Conservation (phyloP, 768 basidiomycete genomes). For the Nidularia pulvinata region DNA sequence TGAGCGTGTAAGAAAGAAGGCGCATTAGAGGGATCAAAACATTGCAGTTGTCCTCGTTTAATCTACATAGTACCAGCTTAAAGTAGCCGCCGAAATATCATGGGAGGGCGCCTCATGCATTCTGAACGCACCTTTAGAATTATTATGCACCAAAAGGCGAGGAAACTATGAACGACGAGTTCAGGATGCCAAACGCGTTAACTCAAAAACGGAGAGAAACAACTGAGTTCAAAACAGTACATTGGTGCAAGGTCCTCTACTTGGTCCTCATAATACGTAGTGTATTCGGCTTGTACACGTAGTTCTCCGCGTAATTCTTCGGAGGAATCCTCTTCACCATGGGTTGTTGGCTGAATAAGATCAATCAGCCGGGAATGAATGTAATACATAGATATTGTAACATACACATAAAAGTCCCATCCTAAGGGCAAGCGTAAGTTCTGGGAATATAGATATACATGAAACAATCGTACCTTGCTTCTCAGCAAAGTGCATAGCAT, state of each 20-base stretch:
- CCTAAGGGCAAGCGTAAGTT: constrained; percentile 38
- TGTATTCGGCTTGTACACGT: constrained; percentile 75
- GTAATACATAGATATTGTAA: constrained; percentile 16
- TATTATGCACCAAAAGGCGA: too few species aligned
- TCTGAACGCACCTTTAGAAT: too few species aligned
- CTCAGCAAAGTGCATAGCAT: constrained; percentile 94
- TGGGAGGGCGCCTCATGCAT: too few species aligned
- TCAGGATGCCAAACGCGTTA: too few species aligned
- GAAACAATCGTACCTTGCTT: constrained; percentile 72
- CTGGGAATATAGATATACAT: constrained; percentile 8
- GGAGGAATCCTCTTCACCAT: constrained; percentile 70
- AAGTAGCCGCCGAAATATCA: too few species aligned
- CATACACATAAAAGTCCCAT: constrained; percentile 92
- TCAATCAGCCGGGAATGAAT: constrained; percentile 6
- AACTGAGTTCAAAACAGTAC: too few species aligned
- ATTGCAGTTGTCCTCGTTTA: too few species aligned
- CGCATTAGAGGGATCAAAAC: too few species aligned
- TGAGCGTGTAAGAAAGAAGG: too few species aligned
- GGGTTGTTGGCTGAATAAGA: constrained; percentile 48
- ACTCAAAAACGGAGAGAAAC: too few species aligned
- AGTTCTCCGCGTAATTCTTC: constrained; percentile 94
- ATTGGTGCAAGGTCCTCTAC: constrained; percentile 38
- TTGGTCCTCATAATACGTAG: constrained; percentile 90
- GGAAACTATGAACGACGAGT: too few species aligned
- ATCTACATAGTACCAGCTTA: too few species aligned